These are phyloP conservation scores for Clohesyomyces aquaticus DNA, from an alignment of 495 filamentous ascomycete genomes.

Conservation along the genomic window DNA sequence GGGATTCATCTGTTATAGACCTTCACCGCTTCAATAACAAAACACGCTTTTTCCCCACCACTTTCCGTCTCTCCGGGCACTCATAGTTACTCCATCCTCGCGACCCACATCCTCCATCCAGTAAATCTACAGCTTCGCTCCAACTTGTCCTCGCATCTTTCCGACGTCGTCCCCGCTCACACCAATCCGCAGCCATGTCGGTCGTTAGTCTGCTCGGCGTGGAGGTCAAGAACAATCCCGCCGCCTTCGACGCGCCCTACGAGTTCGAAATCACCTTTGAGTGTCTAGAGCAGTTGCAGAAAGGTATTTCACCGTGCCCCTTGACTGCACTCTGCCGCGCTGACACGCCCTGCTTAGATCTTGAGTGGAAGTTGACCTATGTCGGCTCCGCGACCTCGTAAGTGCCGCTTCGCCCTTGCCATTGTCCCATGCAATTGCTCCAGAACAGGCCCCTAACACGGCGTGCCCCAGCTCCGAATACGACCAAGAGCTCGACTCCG, in stretches of 20 bases:
- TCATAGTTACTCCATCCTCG: not conserved
- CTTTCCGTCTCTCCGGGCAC: not conserved
- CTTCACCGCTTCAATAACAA: not conserved
- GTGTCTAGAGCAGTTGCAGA: constrained; percentile 88
- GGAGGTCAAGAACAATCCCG: constrained; percentile 94
- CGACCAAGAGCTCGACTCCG: constrained; percentile 95
- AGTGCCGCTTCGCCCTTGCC: constrained; percentile 45
- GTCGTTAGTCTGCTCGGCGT: constrained; percentile 95
- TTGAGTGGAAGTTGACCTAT: constrained; percentile 99
- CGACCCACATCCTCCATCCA: not conserved
- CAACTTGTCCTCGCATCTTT: not conserved
- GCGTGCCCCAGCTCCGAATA: constrained; percentile 78
- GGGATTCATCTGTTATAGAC: not conserved
- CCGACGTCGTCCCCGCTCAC: too few relatives aligned
- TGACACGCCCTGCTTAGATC: constrained; percentile 61
- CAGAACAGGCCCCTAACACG: too few relatives aligned
- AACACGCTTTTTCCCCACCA: not conserved
- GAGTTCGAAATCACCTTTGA: constrained; percentile 99
- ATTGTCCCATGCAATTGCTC: too few relatives aligned
- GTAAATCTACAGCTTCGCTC: not conserved
- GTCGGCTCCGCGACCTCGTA: constrained; percentile 97
- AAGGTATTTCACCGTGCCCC: constrained; percentile 62
- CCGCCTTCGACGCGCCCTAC: constrained; percentile 83
- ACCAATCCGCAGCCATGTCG: constrained; percentile 64
- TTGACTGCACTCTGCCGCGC: constrained; percentile 7